Evolutionary conservation across 169 alveolate species (phyloP), one percentile per base, ranked within the genome.

Genomic region (Plasmodium gonderi): DNA sequence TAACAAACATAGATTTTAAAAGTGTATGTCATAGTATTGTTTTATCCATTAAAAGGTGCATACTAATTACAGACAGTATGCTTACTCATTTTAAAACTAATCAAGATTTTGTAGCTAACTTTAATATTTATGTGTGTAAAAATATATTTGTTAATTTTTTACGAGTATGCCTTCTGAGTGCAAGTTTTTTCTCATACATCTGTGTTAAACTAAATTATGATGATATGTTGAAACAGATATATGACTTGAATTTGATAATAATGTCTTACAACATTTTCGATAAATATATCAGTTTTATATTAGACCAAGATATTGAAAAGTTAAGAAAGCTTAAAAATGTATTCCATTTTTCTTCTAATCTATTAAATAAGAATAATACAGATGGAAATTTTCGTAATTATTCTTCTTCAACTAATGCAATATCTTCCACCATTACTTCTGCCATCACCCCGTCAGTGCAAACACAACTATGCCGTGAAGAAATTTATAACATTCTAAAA

Each of bases 101-200:
- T 40, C 38, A 90, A 64, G 81, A 65, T 20, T 90, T 31, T 65
- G 90, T 72, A 31, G 68, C 81, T 11, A 65, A 77, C 51, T 90
- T 90, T 67, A 90, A 90, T 67, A 78, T 90, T 26, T 90, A 44
- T 79, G 65, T 78, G n/a, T 90, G 91, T 69, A 76, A 79, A 72
- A 76, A 64, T 78, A 78, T 90, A 60, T 79, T 78, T 78, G 14
- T 79, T 31, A 90, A 90, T 77, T 90, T 76, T 76, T 65, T 90
- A 65, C 45, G 80, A 90, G 42, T 77, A 12, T 51, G 74, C 23
- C 67, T 87, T 12, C 38, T 87, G 47, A 49, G 79, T 67, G 64
- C 68, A 54, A 87, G 93, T 75, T 20, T 87, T 14, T 75, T 76
- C 44, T 87, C 89, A 11, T 87, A 87, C 47, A 33, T 87, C 17